Evolutionary conservation across 805 yeast genomes (phyloP).

Genomic region (Candida pini): DNA sequence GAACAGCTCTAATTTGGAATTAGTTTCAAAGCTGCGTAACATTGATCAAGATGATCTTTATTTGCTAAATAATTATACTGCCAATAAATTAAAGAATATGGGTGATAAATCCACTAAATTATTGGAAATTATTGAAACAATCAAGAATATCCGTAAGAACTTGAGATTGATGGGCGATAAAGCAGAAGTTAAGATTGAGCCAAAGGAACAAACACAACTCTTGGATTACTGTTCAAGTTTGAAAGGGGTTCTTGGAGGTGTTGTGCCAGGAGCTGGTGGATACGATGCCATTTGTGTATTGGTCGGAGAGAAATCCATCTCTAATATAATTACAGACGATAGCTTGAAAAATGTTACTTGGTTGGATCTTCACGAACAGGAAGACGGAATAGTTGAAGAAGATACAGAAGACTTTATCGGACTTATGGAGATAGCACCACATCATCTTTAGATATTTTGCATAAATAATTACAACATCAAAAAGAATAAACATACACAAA

Average conservation of each 20-base stretch:
- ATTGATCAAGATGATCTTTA: constrained; percentile 27
- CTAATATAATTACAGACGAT: constrained; percentile 25
- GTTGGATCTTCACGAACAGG: constrained; percentile 63
- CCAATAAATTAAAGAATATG: not conserved
- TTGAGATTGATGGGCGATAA: constrained; percentile 55
- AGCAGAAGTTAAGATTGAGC: constrained; percentile 88
- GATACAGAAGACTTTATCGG: constrained; percentile 28
- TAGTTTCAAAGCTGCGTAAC: constrained; percentile 43
- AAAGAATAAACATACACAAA: not conserved
- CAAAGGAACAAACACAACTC: constrained; percentile 64
- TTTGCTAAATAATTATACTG: constrained; percentile 27
- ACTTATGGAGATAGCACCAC: constrained; percentile 7
- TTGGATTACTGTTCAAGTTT: constrained; percentile 52
- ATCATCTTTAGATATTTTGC: no score
- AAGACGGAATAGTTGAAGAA: constrained; percentile 51
- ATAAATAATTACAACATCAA: no score
- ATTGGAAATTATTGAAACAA: constrained; percentile 33
- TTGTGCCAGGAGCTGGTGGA: constrained; percentile 99
- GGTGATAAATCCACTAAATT: constrained; percentile 10
- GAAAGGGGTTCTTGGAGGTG: constrained; percentile 86
- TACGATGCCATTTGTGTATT: constrained; percentile 85
- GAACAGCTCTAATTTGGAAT: constrained; percentile 49
- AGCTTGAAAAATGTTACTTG: constrained; percentile 50
- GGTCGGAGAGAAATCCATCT: constrained; percentile 42
- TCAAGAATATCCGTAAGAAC: constrained; percentile 46